phyloP scores from a whole-genome alignment of 2,329 filamentous ascomycete species.

The Aspergillus fumigatus region DNA sequence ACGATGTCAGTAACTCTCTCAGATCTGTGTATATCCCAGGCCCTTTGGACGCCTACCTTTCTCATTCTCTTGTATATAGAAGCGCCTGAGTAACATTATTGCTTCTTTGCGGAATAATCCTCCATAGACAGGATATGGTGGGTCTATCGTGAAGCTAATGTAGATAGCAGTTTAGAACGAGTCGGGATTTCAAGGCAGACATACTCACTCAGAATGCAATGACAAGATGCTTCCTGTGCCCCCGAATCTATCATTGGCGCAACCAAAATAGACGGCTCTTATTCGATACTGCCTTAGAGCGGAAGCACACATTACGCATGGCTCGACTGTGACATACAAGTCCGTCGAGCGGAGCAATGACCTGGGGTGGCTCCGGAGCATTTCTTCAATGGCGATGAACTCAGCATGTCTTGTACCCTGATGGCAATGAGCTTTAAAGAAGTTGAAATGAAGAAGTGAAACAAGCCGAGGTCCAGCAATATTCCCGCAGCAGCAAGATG shows the following conservation, averaged over 20 bases:
- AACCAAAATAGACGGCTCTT: slow-evolving; percentile 88
- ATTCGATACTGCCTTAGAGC: slow-evolving; percentile 84
- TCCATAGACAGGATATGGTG: slow-evolving; percentile 75
- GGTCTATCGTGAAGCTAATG: slow-evolving; percentile 65
- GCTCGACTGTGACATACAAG: slow-evolving; percentile 96
- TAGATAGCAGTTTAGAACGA: slow-evolving; percentile 7
- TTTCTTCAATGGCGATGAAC: slow-evolving; percentile 75
- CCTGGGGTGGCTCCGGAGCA: slow-evolving; percentile 60
- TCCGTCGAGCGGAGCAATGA: slow-evolving; percentile 67
- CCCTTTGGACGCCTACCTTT: slow-evolving; percentile 57
- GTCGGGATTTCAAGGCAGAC: slow-evolving; percentile 21
- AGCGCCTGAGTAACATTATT: slow-evolving; percentile 83
- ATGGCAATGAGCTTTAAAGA: slow-evolving; percentile 42
- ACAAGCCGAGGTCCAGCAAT: neutral
- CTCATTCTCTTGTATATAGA: slow-evolving; percentile 97
- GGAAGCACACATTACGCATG: slow-evolving; percentile 98
- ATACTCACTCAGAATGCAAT: slow-evolving; percentile 69
- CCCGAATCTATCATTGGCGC: slow-evolving; percentile 93
- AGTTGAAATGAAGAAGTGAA: neutral
- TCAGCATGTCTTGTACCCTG: slow-evolving; percentile 92
- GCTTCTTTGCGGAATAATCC: slow-evolving; percentile 89
- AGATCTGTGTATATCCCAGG: neutral
- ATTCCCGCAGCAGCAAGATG: neutral
- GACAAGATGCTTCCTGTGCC: slow-evolving; percentile 91
- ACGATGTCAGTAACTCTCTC: slow-evolving; percentile 8